Percentiles rank a stretch among this genome's conserved stretches.
Conservation (phyloP, 257 asterid species). For the Asclepias syriaca region DNA sequence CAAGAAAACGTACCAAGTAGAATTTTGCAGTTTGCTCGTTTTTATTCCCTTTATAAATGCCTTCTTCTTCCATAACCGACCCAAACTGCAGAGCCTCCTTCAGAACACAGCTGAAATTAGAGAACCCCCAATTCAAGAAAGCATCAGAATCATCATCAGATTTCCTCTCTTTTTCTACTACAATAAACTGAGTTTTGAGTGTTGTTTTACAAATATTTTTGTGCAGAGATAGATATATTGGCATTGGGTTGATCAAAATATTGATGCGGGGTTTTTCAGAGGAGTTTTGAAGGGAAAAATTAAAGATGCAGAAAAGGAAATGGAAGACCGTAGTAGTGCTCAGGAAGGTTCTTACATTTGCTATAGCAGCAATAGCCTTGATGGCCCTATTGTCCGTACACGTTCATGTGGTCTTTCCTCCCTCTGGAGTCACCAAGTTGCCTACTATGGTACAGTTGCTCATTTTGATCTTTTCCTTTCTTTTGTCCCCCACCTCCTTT, state of each 20-base stretch:
- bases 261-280: conserved; percentile 12
- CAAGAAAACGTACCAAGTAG: too few relatives aligned
- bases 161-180: not conserved
- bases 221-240: not conserved
- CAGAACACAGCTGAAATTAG: not conserved
- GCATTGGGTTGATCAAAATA: not conserved
- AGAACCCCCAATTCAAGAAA: conserved; percentile 13
- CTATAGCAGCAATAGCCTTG: conserved; percentile 48
- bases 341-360: conserved; percentile 55
- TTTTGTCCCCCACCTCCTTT: not conserved
- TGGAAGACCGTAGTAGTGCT: conserved; percentile 54
- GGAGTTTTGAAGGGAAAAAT: conserved; percentile 2
- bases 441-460: conserved; percentile 28
- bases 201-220: not conserved
- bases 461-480: not conserved
- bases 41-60: conserved; percentile 17
- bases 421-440: conserved; percentile 39
- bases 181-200: not conserved
- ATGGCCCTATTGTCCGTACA: conserved; percentile 54
- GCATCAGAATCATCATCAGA: conserved; percentile 12
- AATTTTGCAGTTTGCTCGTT: not conserved
- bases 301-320: conserved; percentile 48
- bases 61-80: conserved; percentile 14
- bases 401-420: conserved; percentile 31
- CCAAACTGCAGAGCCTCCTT: conserved; percentile 7